Evolutionary conservation across 805 yeast species (phyloP), one percentile per base, ranked within the genome.

Genomic region (Tetrapisispora namnaoensis): DNA sequence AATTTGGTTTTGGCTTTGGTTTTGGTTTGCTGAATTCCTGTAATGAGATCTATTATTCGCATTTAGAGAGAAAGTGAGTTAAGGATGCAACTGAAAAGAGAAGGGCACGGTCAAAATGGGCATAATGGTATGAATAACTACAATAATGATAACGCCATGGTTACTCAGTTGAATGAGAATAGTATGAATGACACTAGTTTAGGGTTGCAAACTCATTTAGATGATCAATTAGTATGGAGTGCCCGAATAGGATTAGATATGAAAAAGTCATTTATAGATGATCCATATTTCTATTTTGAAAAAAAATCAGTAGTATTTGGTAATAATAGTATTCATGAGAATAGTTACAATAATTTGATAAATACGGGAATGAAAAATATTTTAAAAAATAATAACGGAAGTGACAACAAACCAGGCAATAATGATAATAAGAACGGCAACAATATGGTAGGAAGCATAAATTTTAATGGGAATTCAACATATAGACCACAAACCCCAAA

Each of bases 201-300:
- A 6, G 37, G 36, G 22, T 27, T 38, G 17, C 44, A 20, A 18
- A 22, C 35, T 32, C 35, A 39, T 14, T 27, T 49, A n/a, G 62
- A 58, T 36, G 64, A 61, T 40, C 52, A 61, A 4, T 32, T 51
- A 9, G 53, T 54, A 10, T 54, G 63, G 50, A 56, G 57, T 45
- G 63, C 61, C n/a, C 56, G 65, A 48, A 42, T 52, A 32, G 54
- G 56, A 40, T 48, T 63, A 11, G 60, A 63, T 45, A 53, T 51
- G 45, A 60, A 57, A 49, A 63, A 61, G 43, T 55, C 63, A 3
- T 63, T 63, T 34, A 49, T 52, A 37, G 65, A 61, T 51, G 67
- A 63, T 46, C 53, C 57, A 7, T 42, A 56, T 28, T 63, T 61
- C 46, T 60, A 54, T 47, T 63, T 65, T 16, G 65, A 63, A 14